Evolutionary conservation across 257 asterid genomes (phyloP).

Genomic region (Fraxinus americana): DNA sequence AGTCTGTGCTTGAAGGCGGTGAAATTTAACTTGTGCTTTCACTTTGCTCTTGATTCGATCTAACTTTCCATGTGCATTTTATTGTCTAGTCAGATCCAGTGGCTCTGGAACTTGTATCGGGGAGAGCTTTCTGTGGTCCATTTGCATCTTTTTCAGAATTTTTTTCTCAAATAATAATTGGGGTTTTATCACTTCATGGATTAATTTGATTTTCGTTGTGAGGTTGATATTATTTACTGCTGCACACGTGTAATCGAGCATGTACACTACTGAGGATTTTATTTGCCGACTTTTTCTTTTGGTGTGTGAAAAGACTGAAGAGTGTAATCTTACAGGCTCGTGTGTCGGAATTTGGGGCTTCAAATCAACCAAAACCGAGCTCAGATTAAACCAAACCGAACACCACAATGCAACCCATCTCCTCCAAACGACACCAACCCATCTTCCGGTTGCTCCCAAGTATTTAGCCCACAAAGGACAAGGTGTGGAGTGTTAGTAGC

Average conservation of each 20-base stretch:
- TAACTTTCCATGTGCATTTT: constrained; percentile 35
- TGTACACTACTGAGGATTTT: neutral
- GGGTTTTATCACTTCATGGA: neutral
- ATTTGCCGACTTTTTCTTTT: neutral
- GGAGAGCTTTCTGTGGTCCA: constrained; percentile 24
- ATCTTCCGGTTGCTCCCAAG: too few relatives aligned
- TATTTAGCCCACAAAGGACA: too few relatives aligned
- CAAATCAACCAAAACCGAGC: too few relatives aligned
- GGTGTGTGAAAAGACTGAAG: neutral
- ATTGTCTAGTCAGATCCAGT: constrained; percentile 31
- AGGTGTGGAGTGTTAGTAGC: too few relatives aligned
- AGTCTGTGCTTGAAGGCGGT: constrained; percentile 37
- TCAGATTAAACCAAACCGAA: too few relatives aligned
- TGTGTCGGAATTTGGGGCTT: too few relatives aligned
- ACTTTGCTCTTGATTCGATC: constrained; percentile 30
- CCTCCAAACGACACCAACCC: too few relatives aligned
- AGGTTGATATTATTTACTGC: constrained; percentile 5
- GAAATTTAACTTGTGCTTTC: constrained; percentile 35
- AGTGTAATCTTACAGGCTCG: neutral
- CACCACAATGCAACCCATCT: too few relatives aligned
- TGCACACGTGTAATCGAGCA: constrained; percentile 1
- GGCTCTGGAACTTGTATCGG: constrained; percentile 18
- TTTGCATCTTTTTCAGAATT: constrained; percentile 28
- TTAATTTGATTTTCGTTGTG: neutral
- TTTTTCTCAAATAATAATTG: neutral